Conservation (phyloP, 331 rosid species). For the Malus hybrid region DNA sequence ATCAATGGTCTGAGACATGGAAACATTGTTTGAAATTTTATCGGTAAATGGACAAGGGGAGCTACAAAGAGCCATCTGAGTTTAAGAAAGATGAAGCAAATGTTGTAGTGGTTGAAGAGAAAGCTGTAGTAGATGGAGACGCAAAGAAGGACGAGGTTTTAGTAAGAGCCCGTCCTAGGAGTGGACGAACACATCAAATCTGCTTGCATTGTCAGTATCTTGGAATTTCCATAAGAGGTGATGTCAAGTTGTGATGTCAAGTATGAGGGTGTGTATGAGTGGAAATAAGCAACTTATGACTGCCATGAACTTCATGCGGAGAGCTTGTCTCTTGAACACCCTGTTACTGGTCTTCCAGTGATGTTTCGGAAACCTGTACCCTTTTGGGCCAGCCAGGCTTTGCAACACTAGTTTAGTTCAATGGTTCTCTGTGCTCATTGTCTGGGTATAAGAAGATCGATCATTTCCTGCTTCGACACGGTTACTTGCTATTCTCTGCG, state of each 20-base stretch:
- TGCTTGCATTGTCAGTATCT: conserved; percentile 80
- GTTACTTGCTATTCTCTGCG: background rate
- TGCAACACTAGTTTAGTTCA: conserved; percentile 10
- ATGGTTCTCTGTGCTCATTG: background rate
- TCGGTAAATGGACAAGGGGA: conserved; percentile 47
- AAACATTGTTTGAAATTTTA: conserved; percentile 63
- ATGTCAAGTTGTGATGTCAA: conserved; percentile 97
- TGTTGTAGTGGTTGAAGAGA: conserved; percentile 42
- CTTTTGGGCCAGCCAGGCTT: conserved; percentile 45
- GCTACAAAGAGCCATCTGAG: conserved; percentile 31
- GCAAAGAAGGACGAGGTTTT: conserved; percentile 44
- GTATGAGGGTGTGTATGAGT: conserved; percentile 70
- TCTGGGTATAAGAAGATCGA: background rate
- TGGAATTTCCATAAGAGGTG: conserved; percentile 78
- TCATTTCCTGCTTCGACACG: background rate
- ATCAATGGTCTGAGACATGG: conserved; percentile 71
- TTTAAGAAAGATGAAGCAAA: conserved; percentile 21
- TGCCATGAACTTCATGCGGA: conserved; percentile 93
- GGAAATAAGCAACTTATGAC: conserved; percentile 39
- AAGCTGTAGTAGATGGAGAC: conserved; percentile 19
- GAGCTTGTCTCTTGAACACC: conserved; percentile 61
- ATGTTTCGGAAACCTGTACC: conserved; percentile 59
- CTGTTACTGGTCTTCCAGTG: conserved; percentile 52
- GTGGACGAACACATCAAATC: conserved; percentile 96
- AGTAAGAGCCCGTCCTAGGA: conserved; percentile 66